Evolutionary conservation across 2,329 filamentous ascomycete genomes (phyloP), one percentile per base, ranked within the genome.

Genomic region (Hirsutella thompsonii): DNA sequence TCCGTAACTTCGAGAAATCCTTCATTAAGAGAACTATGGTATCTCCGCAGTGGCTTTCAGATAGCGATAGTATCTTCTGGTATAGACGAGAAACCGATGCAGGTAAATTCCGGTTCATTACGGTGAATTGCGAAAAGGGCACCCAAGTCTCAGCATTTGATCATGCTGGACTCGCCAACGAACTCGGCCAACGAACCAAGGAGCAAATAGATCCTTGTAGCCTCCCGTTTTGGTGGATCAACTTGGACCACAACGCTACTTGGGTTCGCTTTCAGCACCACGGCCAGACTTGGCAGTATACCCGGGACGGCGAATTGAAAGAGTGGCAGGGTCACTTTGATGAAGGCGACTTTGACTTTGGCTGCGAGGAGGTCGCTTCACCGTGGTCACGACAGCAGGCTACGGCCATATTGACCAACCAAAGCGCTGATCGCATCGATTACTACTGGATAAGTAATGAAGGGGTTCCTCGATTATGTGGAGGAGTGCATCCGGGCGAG

Each of bases 401-500:
- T 16, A 44, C 44, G 0, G 38, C 55, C 18, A 49, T 47, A 9
- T 50, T 56, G n/a, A 39, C 52, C 37, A 57, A 57, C 36, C 48
- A 46, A 0, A 55, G 49, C 2, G 42, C 44, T 2, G 42, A 37
- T 5, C 37, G 39, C 9, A 36, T 57, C 18, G 44, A 40, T 5
- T 42, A 47, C 18, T 50, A 44, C 5, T 57, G 54, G 51, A 50
- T 57, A 16, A 46, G 50, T 35, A 51, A 49, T 42, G 21, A 48
- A 4, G 47, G 43, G 2, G 46, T 49, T 8, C 20, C 48, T 11
- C 23, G 41, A 1, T 42, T 40, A 13, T 53, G 50, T 20, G 37
- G 37, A 29, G 14, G 10, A n/a, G n/a, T 38, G 13, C 37, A 29
- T 16, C 37, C 37, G 16, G 38, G 36, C 16, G 30, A 11, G 10